Conservation (phyloP, 768 basidiomycete genomes). For the Trametes cubensis region DNA sequence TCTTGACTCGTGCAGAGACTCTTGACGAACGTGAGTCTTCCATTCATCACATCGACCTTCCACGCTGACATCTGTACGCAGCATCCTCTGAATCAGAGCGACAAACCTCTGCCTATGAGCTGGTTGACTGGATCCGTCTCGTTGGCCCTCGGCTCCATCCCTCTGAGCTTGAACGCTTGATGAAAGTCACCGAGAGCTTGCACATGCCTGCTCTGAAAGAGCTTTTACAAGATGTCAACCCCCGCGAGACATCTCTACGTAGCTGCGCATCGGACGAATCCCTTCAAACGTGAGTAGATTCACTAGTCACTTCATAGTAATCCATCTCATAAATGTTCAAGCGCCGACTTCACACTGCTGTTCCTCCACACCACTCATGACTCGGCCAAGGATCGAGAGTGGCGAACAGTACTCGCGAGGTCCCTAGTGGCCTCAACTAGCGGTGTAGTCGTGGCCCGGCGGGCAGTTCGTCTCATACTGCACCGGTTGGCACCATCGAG, state of each 20-base stretch:
- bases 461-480: slow-evolving; percentile 41
- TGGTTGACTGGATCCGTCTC: slow-evolving; percentile 68
- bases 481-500: slow-evolving; percentile 36
- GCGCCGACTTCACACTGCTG: slow-evolving; percentile 47
- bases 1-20: slow-evolving; percentile 48
- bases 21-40: slow-evolving; percentile 49
- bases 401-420: slow-evolving; percentile 41
- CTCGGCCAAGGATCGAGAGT: slow-evolving; percentile 27
- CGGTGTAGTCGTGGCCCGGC: slow-evolving; percentile 37
- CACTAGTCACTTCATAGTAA: neutral
- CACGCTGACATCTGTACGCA: slow-evolving; percentile 25
- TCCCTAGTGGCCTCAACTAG: slow-evolving; percentile 34
- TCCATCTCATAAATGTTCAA: slow-evolving; percentile 10
- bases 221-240: slow-evolving; percentile 48
- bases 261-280: slow-evolving; percentile 32
- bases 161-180: slow-evolving; percentile 46
- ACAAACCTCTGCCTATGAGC: slow-evolving; percentile 49
- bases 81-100: slow-evolving; percentile 42
- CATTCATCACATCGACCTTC: neutral
- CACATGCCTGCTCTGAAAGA: slow-evolving; percentile 46
- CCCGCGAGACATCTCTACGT: slow-evolving; percentile 48
- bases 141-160: slow-evolving; percentile 38
- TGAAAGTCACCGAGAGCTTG: slow-evolving; percentile 42
- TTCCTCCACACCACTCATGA: slow-evolving; percentile 41
- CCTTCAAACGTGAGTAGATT: slow-evolving; percentile 35